These are phyloP conservation scores for Eucalyptus brandiana DNA, from an alignment of 345 rosid genomes.

Conservation along the genomic window DNA sequence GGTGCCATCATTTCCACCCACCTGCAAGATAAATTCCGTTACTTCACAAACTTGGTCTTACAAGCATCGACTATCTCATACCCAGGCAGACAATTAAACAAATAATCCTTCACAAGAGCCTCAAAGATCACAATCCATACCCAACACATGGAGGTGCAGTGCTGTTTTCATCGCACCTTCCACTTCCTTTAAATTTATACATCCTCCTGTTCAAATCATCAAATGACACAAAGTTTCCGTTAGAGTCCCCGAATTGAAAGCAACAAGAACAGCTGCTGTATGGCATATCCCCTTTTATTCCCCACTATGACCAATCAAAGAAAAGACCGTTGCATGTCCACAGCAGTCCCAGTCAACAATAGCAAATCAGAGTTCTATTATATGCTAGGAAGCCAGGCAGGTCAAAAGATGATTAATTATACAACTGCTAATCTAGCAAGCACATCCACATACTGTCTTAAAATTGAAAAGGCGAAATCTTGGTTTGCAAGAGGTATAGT, in stretches of 20 bases:
- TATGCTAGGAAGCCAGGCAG: background rate
- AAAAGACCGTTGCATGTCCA: background rate
- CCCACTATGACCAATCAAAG: background rate
- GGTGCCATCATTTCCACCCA: conserved; percentile 99
- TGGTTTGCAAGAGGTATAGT: background rate
- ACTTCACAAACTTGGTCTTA: background rate
- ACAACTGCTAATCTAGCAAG: background rate
- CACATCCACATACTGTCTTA: background rate
- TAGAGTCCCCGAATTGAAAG: background rate
- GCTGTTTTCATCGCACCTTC: conserved; percentile 56
- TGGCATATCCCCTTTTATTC: background rate
- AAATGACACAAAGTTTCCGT: background rate
- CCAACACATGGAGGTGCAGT: conserved; percentile 88
- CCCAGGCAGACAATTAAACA: background rate
- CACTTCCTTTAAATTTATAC: conserved; percentile 71
- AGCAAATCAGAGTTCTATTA: background rate
- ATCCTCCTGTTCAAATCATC: conserved; percentile 34
- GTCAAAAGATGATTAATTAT: background rate
- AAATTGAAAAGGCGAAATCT: background rate
- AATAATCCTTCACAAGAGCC: background rate
- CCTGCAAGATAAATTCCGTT: conserved; percentile 19
- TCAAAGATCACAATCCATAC: conserved; percentile 9
- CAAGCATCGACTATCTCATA: background rate
- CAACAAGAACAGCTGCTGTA: background rate
- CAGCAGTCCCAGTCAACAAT: background rate